Conservation (phyloP, 768 basidiomycete species). For the Amanita exitialis region DNA sequence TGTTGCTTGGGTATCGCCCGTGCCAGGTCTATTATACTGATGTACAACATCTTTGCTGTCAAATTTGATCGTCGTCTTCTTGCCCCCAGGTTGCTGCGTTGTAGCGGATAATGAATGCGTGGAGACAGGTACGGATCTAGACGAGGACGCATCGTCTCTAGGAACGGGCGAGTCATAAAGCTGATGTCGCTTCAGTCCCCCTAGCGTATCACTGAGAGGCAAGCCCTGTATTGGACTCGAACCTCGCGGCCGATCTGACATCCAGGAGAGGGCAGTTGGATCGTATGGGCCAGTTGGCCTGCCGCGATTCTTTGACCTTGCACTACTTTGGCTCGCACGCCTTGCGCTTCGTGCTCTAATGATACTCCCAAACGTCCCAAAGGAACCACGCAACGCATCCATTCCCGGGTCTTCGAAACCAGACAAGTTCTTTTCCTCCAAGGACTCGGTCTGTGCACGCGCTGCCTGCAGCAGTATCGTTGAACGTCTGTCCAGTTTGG, state of each 20-base stretch:
- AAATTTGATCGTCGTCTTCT: slow-evolving; percentile 67
- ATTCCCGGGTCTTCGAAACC: slow-evolving; percentile 87
- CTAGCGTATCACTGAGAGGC: slow-evolving; percentile 21
- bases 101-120: slow-evolving; percentile 9
- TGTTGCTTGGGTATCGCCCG: slow-evolving; percentile 29
- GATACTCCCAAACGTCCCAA: slow-evolving; percentile 86
- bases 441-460: slow-evolving; percentile 51
- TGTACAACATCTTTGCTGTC: slow-evolving; percentile 66
- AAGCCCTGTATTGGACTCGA: slow-evolving; percentile 1
- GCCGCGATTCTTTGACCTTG: slow-evolving; percentile 19
- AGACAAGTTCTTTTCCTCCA: slow-evolving; percentile 57
- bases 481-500: slow-evolving; percentile 77
- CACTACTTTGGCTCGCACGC: slow-evolving; percentile 39
- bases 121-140: slow-evolving; percentile 21
- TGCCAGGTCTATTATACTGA: slow-evolving; percentile 55
- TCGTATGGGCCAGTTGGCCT: slow-evolving; percentile 27
- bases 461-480: slow-evolving; percentile 90
- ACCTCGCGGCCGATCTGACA: not conserved
- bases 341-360: slow-evolving; percentile 58
- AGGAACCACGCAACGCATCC: slow-evolving; percentile 84
- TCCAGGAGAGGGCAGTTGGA: slow-evolving; percentile 18
- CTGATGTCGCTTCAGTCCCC: slow-evolving; percentile 66
- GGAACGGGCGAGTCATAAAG: slow-evolving; percentile 87
- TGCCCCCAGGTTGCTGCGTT: slow-evolving; percentile 17
- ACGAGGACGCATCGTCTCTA: slow-evolving; percentile 27